Evolutionary conservation across 306 rosid genomes (phyloP).

Genomic region (Echinosophora koreensis): DNA sequence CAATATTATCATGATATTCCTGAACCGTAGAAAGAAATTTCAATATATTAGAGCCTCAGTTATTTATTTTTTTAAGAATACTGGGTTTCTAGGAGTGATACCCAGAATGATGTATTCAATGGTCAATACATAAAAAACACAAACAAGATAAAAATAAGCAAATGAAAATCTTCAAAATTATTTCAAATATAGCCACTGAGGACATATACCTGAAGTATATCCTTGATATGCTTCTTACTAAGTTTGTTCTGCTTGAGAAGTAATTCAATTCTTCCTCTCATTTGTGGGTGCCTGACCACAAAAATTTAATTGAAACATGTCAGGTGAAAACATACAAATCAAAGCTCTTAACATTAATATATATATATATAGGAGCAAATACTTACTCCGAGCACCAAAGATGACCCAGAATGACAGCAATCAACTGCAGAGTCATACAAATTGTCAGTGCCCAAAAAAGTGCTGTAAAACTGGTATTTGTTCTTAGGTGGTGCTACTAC

Average conservation of each 20-base stretch:
- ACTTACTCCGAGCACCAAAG: slow-evolving; percentile 97
- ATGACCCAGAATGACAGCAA: slow-evolving; percentile 91
- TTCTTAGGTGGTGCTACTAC: slow-evolving; percentile 18
- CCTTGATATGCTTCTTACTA: slow-evolving; percentile 70
- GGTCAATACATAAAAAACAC: slow-evolving; percentile 9
- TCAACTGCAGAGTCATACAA: slow-evolving; percentile 70
- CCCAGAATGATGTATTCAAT: slow-evolving; percentile 27
- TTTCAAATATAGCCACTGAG: slow-evolving; percentile 9
- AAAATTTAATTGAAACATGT: slow-evolving; percentile 34
- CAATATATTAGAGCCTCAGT: slow-evolving; percentile 23
- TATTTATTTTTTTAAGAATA: slow-evolving; percentile 18
- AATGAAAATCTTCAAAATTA: background rate
- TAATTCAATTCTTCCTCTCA: slow-evolving; percentile 89
- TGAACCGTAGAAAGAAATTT: slow-evolving; percentile 41
- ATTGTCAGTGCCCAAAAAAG: slow-evolving; percentile 30
- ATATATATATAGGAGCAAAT: slow-evolving; percentile 1
- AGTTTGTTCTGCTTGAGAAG: slow-evolving; percentile 94
- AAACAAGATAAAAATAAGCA: slow-evolving; percentile 15
- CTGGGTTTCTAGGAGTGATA: background rate
- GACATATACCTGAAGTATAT: slow-evolving; percentile 78
- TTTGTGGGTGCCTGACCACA: slow-evolving; percentile 70
- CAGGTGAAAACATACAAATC: slow-evolving; percentile 30
- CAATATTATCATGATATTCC: slow-evolving; percentile 93
- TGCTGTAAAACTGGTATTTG: slow-evolving; percentile 31
- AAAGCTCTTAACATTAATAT: slow-evolving; percentile 14